phyloP scores from a whole-genome alignment of 257 asterid species.

The Dorcoceras hygrometricum region DNA sequence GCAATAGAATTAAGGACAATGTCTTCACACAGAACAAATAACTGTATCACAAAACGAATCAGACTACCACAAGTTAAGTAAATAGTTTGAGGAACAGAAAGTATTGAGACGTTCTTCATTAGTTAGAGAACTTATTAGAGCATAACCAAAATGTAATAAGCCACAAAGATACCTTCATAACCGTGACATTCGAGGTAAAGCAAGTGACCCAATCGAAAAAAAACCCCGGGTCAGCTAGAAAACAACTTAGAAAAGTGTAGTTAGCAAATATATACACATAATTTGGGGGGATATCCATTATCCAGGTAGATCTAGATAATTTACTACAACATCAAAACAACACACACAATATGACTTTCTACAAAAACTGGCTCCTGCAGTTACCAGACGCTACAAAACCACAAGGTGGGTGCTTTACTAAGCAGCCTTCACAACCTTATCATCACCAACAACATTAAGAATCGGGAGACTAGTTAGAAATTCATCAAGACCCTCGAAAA shows the following conservation, averaged over 20 bases:
- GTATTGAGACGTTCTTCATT: background rate
- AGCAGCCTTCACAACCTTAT: conserved; percentile 52
- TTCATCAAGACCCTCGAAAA: conserved; percentile 86
- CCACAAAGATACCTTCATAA: background rate
- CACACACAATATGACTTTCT: conserved; percentile 5
- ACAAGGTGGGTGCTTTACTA: conserved; percentile 32
- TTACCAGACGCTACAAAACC: conserved; percentile 21
- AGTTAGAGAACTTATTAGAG: background rate
- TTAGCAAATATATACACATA: conserved; percentile 5
- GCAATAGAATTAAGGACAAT: background rate
- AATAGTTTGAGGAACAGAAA: background rate
- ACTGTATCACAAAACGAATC: background rate
- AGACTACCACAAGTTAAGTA: background rate
- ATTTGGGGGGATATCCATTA: conserved; percentile 13
- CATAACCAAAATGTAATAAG: background rate
- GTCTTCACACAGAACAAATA: background rate
- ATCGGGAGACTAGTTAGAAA: conserved; percentile 62
- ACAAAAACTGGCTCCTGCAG: conserved; percentile 3
- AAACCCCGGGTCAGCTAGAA: background rate
- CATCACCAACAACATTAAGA: conserved; percentile 56
- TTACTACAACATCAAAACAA: conserved; percentile 34
- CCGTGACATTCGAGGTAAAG: background rate
- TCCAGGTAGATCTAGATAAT: conserved; percentile 30
- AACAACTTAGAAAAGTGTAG: background rate
- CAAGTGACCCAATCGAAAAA: background rate